Base-by-base conservation (phyloP, 805 yeast species). In the Kodamaea fukazawae region DNA sequence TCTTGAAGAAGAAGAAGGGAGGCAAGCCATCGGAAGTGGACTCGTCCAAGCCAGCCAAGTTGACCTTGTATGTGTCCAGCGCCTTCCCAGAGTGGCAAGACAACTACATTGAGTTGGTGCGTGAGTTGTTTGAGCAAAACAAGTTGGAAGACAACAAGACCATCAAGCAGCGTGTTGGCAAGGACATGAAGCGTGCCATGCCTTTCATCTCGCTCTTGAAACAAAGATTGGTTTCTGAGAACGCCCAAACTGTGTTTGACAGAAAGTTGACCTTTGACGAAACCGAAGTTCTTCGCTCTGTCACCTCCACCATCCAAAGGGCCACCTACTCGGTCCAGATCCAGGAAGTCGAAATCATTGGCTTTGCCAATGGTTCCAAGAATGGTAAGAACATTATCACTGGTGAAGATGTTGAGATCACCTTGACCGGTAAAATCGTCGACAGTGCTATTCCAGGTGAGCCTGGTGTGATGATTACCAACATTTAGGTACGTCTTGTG, bases 101-200 rank as follows among this genome's bases (percentile, higher is more conserved):
- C 45, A 66, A 64, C 47, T 78, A 75, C 57, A 75, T 78, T 45
- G 80, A 75, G 43, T 66, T 93, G 38, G 91, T 89, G 22, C 78
- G 90, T 54, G 81, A 81, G 51, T 73, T 86, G 50, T 85, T 86
- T 50, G 89, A 79, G 53, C 63, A 60, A 33, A 81, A 78, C 27
- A 64, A 77, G 20, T 71, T 85, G 55, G 71, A 80, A 48, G 91
- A 85, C 60, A 83, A 75, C 67, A 75, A 73, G 55, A 69, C 67
- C 42, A 70, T 85, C 53, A 83, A 76, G 61, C 76, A 79, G 50
- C 78, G 71, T 58, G 80, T 85, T 45, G 86, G 86, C 49, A 83
- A 81, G 62, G 98, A 93, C 56, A 86, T 90, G 86, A 93, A 93
- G 77, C 83, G 95, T 54, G 97, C 96, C 44, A 93, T 93, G 98